Conservation (phyloP, 352 stramenopile genomes). For the Globisporangium paddicum region DNA sequence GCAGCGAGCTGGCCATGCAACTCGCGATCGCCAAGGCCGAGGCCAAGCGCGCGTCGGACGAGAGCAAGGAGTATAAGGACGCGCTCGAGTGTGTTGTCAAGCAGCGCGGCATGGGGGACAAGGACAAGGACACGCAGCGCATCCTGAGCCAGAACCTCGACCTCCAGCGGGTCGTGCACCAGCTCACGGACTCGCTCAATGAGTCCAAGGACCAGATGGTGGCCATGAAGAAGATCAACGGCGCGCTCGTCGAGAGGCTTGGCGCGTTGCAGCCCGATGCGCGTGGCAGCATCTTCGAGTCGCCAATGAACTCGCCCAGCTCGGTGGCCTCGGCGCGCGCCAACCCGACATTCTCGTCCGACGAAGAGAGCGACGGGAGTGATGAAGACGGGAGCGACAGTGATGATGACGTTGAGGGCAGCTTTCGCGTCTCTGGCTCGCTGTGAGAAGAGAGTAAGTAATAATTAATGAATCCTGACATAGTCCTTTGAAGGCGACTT, state of each 20-base stretch:
- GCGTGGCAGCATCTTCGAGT: slow-evolving; percentile 44
- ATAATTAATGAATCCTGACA: background rate
- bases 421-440: background rate
- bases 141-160: slow-evolving; percentile 60
- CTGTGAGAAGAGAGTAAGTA: background rate
- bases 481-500: no score
- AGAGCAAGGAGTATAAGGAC: slow-evolving; percentile 59
- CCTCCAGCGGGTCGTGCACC: slow-evolving; percentile 64
- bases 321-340: slow-evolving; percentile 27
- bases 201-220: slow-evolving; percentile 65
- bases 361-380: slow-evolving; percentile 58
- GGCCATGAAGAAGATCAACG: slow-evolving; percentile 76
- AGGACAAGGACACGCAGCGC: slow-evolving; percentile 60
- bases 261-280: slow-evolving; percentile 48
- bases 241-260: slow-evolving; percentile 59
- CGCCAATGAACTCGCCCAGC: slow-evolving; percentile 27
- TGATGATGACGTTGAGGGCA: background rate
- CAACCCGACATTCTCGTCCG: slow-evolving; percentile 43
- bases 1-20: slow-evolving; percentile 46
- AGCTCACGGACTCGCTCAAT: slow-evolving; percentile 67
- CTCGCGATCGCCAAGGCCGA: slow-evolving; percentile 51
- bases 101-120: slow-evolving; percentile 51
- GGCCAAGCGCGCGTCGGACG: slow-evolving; percentile 41
- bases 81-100: slow-evolving; percentile 39
- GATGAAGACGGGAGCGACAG: slow-evolving; percentile 27